Conservation (phyloP, 805 yeast genomes). For the Candida cerambycidarum region DNA sequence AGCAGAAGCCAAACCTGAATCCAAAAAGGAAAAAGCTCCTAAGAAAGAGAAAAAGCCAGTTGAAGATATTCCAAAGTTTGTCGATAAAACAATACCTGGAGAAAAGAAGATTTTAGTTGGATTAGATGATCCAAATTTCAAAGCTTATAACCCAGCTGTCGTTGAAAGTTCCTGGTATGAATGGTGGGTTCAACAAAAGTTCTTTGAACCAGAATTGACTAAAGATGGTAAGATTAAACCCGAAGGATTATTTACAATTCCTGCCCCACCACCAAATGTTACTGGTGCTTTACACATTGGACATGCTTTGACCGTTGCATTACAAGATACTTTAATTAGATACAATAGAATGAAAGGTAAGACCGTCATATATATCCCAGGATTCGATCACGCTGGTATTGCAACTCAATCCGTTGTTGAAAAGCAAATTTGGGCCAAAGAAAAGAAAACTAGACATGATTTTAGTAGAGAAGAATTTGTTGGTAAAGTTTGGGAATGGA, state of each 20-base stretch:
- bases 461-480: conserved; percentile 89
- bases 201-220: conserved; percentile 82
- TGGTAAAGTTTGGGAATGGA: conserved; percentile 97
- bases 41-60: conserved; percentile 65
- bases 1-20: conserved; percentile 40
- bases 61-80: conserved; percentile 80
- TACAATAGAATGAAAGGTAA: conserved; percentile 97
- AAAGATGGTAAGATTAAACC: conserved; percentile 73
- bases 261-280: conserved; percentile 99
- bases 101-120: conserved; percentile 87
- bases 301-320: conserved; percentile 92
- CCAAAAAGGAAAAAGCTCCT: conserved; percentile 50
- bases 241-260: conserved; percentile 84
- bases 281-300: conserved; percentile 99
- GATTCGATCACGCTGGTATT: conserved; percentile 99
- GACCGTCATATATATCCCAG: conserved; percentile 90
- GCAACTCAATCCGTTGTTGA: conserved; percentile 98
- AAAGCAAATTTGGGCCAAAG: conserved; percentile 87
- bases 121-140: conserved; percentile 88
- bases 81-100: conserved; percentile 81
- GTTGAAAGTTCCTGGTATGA: conserved; percentile 97
- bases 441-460: conserved; percentile 90
- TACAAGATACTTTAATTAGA: conserved; percentile 91
- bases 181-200: conserved; percentile 93
- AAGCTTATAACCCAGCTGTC: conserved; percentile 88